Conservation (phyloP, 139 green algal species). For the Chlorella ohadii region DNA sequence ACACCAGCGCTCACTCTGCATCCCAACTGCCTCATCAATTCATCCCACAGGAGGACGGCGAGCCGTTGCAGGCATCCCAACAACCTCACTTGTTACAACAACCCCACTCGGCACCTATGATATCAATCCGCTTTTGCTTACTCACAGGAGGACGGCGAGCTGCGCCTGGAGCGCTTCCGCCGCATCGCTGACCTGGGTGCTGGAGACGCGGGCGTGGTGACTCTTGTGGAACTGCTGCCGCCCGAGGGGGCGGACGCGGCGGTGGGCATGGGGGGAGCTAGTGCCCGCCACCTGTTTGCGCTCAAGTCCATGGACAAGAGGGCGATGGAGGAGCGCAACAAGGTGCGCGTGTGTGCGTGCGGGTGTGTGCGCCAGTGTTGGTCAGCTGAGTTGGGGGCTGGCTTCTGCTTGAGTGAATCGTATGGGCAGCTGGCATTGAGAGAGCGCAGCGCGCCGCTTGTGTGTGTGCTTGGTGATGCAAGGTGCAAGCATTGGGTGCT, state of each 20-base stretch:
- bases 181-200: slow-evolving; percentile 73
- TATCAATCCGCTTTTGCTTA: no score
- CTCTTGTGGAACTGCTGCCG: slow-evolving; percentile 87
- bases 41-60: not conserved
- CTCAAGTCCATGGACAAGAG: slow-evolving; percentile 97
- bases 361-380: no score
- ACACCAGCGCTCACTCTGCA: not conserved
- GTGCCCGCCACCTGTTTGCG: slow-evolving; percentile 66
- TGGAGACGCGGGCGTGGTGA: slow-evolving; percentile 91
- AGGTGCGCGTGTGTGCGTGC: slow-evolving; percentile 25
- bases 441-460: no score
- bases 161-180: not conserved
- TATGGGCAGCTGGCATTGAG: no score
- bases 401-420: no score
- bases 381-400: no score
- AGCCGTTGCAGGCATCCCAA: no score
- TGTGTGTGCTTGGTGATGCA: no score
- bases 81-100: no score
- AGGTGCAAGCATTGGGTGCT: no score
- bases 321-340: slow-evolving; percentile 91
- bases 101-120: no score
- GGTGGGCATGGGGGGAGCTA: not conserved
- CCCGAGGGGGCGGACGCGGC: no score
- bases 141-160: slow-evolving; percentile 34
- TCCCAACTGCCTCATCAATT: not conserved